These are phyloP conservation scores for Trypanosoma lewisi DNA, from an alignment of 208 protist genomes.

Conservation along the genomic window DNA sequence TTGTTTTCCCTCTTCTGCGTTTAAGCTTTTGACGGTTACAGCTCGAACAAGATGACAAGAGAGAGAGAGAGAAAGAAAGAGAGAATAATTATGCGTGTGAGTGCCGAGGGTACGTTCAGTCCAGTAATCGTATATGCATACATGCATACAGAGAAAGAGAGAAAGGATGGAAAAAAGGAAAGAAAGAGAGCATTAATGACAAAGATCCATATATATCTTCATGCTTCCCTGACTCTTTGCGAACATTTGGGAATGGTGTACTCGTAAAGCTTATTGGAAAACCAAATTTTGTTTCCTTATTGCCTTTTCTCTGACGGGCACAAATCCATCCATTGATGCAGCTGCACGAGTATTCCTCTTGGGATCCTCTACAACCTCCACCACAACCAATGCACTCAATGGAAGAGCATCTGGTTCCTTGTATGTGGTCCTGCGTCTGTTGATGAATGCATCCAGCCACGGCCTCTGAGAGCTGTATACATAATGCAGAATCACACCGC, in stretches of 20 bases:
- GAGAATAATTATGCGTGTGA: not conserved
- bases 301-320: not conserved
- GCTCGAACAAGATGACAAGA: not conserved
- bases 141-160: too few relatives aligned
- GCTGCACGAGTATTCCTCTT: not conserved
- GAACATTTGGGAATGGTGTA: too few relatives aligned
- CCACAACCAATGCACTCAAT: constrained; percentile 28
- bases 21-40: too few relatives aligned
- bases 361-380: constrained; percentile 3
- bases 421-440: not conserved
- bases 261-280: not conserved
- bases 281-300: not conserved
- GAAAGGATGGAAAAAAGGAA: too few relatives aligned
- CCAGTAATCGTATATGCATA: too few relatives aligned
- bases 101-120: too few relatives aligned
- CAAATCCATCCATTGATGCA: not conserved
- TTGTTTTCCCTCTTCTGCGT: not conserved
- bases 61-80: not conserved
- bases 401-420: constrained; percentile 14
- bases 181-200: too few relatives aligned
- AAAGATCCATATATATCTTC: too few relatives aligned
- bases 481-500: constrained; percentile 46
- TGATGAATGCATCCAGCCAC: constrained; percentile 46
- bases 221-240: too few relatives aligned
- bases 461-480: constrained; percentile 55